Percentiles rank a stretch among this genome's conserved stretches.
These are phyloP conservation scores for Epichloe sibirici DNA, from an alignment of 2,329 filamentous ascomycete species.

Conservation along the genomic window DNA sequence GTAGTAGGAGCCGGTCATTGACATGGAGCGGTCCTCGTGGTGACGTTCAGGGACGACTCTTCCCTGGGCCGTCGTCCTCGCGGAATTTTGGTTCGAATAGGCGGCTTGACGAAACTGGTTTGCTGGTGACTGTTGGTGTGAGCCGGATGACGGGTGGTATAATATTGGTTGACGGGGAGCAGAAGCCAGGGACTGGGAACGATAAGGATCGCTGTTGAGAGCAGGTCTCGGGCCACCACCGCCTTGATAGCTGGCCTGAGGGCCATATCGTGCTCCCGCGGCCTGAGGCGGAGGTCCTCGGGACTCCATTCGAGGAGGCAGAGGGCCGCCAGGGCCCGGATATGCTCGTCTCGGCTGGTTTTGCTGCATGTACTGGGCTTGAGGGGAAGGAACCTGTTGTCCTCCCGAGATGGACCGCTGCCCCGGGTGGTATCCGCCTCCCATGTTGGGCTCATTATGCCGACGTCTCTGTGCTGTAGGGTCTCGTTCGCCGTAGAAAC, in stretches of 20 bases:
- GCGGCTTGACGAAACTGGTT: slow-evolving; percentile 69
- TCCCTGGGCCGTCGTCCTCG: slow-evolving; percentile 81
- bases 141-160: slow-evolving; percentile 51
- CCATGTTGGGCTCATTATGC: slow-evolving; percentile 26
- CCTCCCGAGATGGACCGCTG: slow-evolving; percentile 40
- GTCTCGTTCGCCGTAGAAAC: slow-evolving; percentile 23
- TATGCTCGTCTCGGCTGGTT: slow-evolving; percentile 30
- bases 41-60: slow-evolving; percentile 83
- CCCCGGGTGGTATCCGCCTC: slow-evolving; percentile 40
- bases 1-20: slow-evolving; percentile 65
- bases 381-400: slow-evolving; percentile 27
- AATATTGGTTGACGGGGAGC: slow-evolving; percentile 62
- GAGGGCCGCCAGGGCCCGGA: slow-evolving; percentile 31
- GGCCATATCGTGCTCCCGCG: slow-evolving; percentile 27
- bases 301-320: slow-evolving; percentile 55
- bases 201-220: slow-evolving; percentile 72
- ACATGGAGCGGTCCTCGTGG: slow-evolving; percentile 90
- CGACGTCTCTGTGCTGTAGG: slow-evolving; percentile 15
- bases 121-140: slow-evolving; percentile 53
- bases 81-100: slow-evolving; percentile 50
- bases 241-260: slow-evolving; percentile 50
- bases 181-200: slow-evolving; percentile 85
- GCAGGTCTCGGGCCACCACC: slow-evolving; percentile 53
- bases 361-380: slow-evolving; percentile 35
- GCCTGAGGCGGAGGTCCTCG: slow-evolving; percentile 35